Evolutionary conservation across 805 yeast species (phyloP).

Genomic region (Saccharomycopsis schoenii): DNA sequence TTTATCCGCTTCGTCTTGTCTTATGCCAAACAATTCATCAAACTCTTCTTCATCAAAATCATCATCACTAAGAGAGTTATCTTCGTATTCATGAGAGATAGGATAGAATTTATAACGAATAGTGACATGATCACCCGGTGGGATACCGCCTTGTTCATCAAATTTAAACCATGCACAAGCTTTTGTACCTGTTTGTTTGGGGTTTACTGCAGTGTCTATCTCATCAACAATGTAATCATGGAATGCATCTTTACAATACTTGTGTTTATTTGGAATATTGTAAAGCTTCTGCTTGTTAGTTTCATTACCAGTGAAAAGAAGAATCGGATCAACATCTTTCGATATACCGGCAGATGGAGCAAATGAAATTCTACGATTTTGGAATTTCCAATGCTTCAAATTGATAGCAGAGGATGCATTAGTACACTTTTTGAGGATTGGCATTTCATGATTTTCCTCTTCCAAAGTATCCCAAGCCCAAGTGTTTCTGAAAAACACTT

Average conservation of each 20-base stretch:
- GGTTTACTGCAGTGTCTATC: conserved; percentile 54
- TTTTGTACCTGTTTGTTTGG: conserved; percentile 66
- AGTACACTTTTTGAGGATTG: conserved; percentile 33
- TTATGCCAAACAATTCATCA: conserved; percentile 55
- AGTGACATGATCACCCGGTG: conserved; percentile 80
- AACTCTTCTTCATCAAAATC: conserved; percentile 64
- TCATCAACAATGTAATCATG: conserved; percentile 70
- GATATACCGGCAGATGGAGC: conserved; percentile 76
- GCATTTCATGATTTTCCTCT: conserved; percentile 36
- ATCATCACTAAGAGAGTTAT: conserved; percentile 21
- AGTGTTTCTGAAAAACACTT: conserved; percentile 73
- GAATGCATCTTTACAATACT: conserved; percentile 80
- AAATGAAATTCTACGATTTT: conserved; percentile 54
- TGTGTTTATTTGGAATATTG: conserved; percentile 45
- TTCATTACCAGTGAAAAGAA: conserved; percentile 84
- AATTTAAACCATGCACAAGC: conserved; percentile 77
- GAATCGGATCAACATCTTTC: conserved; percentile 63
- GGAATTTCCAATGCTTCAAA: conserved; percentile 60
- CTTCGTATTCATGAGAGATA: conserved; percentile 2
- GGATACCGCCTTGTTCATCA: conserved; percentile 67
- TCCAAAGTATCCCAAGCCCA: conserved; percentile 84
- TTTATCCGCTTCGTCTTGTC: conserved; percentile 85
- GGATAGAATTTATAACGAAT: conserved; percentile 56
- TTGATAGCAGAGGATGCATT: conserved; percentile 37
- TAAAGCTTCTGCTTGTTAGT: conserved; percentile 66